Base-by-base conservation (phyloP, 768 basidiomycete species). In the Lepiota venenata region DNA sequence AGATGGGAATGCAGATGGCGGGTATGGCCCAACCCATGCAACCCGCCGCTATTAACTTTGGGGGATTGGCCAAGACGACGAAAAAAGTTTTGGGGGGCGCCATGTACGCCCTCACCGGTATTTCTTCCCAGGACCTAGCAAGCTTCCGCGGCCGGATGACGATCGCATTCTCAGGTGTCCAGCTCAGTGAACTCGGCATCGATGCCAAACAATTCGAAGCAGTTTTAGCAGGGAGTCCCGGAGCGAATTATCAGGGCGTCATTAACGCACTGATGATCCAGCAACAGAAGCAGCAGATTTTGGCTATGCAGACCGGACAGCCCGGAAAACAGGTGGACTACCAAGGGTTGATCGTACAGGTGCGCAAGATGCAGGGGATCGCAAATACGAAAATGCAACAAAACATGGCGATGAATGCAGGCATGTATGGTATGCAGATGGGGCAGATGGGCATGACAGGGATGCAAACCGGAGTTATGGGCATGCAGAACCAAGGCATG, bases 191-290 rank as follows among this genome's bases (percentile, higher is more conserved):
- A 50, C 38, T 50, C 51, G 40, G 61, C 48, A 3, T 64, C 65
- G 21, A 55, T 55, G 37, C 61, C 50, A 36, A 57, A 32, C 6
- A 60, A 61, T 50, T 74, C 40, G 66, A 71, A 47, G 64, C 64
- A 25, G 69, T 71, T 18, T 50, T 71, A 21, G 60, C 70, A 45
- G 68, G 66, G 2, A 56, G 58, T 20, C 67, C 66, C 4, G 54
- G 65, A 47, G 71, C 70, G 20, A 64, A 72, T 57, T 75, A 73
- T 56, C 61, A 63, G 27, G 64, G 48, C 0, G 65, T 71, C 4
- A 66, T 74, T 16, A 61, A 67, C 52, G 68, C 67, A 2, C 57
- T 74, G 42, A 37, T 63, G 25, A 59, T 63, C 15, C 68, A 69
- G 52, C 71, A 70, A 42, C 64, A 66, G 47, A 39, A 53, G 14